A percentile compares a stretch with the other conserved stretches of the same genome.
phyloP scores from a whole-genome alignment of 352 stramenopile genomes.

The Thraustotheca clavata region DNA sequence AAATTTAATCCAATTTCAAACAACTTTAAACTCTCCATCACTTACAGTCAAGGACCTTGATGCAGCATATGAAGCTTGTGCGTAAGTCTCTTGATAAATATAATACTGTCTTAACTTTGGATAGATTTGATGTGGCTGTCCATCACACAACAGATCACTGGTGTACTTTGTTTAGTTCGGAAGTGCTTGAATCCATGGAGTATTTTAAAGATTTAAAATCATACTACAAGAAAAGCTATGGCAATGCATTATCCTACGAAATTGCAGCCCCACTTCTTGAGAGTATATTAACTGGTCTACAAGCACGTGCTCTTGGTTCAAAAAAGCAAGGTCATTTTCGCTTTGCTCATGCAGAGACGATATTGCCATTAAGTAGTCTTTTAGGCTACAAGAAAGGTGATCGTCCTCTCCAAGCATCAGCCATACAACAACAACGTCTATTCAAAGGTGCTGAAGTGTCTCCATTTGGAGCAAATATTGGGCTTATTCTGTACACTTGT shows the following conservation, averaged over 20 bases:
- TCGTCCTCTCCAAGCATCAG: constrained; percentile 51
- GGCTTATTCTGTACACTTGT: constrained; percentile 73
- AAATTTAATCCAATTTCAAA: constrained; percentile 44
- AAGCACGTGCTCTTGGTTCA: constrained; percentile 30
- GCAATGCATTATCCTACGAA: constrained; percentile 54
- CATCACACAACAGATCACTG: constrained; percentile 37
- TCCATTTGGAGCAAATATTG: constrained; percentile 75
- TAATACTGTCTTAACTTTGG: not conserved
- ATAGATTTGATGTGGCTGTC: constrained; percentile 60
- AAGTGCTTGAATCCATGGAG: constrained; percentile 69
- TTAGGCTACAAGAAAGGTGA: constrained; percentile 71
- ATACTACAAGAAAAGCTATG: constrained; percentile 80
- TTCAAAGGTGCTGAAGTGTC: constrained; percentile 54
- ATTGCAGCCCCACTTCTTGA: constrained; percentile 66
- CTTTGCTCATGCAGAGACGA: constrained; percentile 81
- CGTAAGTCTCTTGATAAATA: constrained; percentile 11
- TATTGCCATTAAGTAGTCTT: constrained; percentile 61
- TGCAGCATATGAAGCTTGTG: constrained; percentile 65
- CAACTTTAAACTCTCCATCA: constrained; percentile 19
- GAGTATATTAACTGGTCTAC: constrained; percentile 52
- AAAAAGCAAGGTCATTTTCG: constrained; percentile 56
- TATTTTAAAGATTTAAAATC: constrained; percentile 83
- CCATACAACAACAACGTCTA: constrained; percentile 31
- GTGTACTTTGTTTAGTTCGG: constrained; percentile 55
- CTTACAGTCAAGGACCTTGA: constrained; percentile 58